Evolutionary conservation across 768 basidiomycete species (phyloP).

Genomic region (Gymnopilus dilepis): DNA sequence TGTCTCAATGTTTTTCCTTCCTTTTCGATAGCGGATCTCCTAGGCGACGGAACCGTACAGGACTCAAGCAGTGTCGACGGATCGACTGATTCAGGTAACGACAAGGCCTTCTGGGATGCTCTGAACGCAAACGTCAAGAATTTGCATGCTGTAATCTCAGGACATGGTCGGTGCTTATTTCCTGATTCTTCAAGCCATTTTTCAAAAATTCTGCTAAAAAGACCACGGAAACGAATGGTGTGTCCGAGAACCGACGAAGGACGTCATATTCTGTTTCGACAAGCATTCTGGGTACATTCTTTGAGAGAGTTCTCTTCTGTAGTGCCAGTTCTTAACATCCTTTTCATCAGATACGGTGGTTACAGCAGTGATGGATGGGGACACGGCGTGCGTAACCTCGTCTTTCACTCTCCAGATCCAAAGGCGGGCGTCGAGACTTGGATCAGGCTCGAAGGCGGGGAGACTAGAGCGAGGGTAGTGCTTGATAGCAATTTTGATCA

Average conservation of each 20-base stretch:
- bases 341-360: conserved; percentile 63
- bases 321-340: background rate
- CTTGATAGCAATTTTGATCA: conserved; percentile 48
- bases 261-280: conserved; percentile 75
- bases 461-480: conserved; percentile 56
- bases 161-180: conserved; percentile 56
- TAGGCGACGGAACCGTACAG: conserved; percentile 67
- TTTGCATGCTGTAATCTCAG: conserved; percentile 69
- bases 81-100: conserved; percentile 40
- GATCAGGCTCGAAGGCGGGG: conserved; percentile 67
- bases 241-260: conserved; percentile 62
- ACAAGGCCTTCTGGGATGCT: conserved; percentile 66
- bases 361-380: conserved; percentile 61
- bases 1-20: background rate
- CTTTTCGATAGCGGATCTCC: conserved; percentile 47
- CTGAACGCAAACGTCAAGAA: conserved; percentile 65
- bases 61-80: conserved; percentile 40
- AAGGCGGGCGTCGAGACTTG: conserved; percentile 58
- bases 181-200: background rate
- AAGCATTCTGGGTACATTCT: conserved; percentile 72
- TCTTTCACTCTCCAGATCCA: conserved; percentile 59
- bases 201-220: conserved; percentile 26
- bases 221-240: conserved; percentile 88
- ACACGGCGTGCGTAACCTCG: conserved; percentile 66
- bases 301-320: conserved; percentile 3